Evolutionary conservation across 345 rosid genomes (phyloP), one percentile per base, ranked within the genome.

Genomic region (Eucalyptus pauciflora): DNA sequence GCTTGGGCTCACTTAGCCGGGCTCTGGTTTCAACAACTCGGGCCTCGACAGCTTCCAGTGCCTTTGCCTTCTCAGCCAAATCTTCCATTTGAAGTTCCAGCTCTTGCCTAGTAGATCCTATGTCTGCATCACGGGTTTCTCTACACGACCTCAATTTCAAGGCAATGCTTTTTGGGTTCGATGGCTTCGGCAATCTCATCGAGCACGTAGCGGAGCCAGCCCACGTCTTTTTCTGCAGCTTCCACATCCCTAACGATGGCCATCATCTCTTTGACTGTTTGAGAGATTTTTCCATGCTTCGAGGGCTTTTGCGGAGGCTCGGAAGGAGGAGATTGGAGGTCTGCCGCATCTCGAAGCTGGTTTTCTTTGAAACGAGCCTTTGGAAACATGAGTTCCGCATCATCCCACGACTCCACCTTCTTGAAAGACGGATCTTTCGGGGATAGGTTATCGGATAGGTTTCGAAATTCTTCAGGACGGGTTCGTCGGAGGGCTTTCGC

Each of bases 221-320:
- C 67, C 16, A 95, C 95, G 52, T 95, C 93, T 6, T 94, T 97
- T 58, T 89, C 92, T 3, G 94, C 96, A 12, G 96, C 92, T 46
- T 96, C 98, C 50, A 95, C 95, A 86, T 97, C 99, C 90, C 95
- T 97, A 16, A 96, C 94, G 43, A 96, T 95, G 41, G 97, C 96
- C 62, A 90, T 71, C 89, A 96, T 91, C 90, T 97, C 99, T 56
- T 87, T 94, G 24, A 95, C 86, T 64, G 54, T 16, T 16, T 16
- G 20, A 16, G 54, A 51, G 54, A 51, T 51, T 51, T 16, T 51
- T 6, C 20, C 20, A 51, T 16, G 20, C 54, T 51, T 51, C 20
- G 54, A 51, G 54, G 54, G 20, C 54, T 51, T 51, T 16, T 51
- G 54, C 54, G 54, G 20, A 16, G 54, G 8, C 54, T 51, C 54